Evolutionary conservation across 192 early-diverging fungal species (phyloP).

Genomic region (Chytriomyces sp.): DNA sequence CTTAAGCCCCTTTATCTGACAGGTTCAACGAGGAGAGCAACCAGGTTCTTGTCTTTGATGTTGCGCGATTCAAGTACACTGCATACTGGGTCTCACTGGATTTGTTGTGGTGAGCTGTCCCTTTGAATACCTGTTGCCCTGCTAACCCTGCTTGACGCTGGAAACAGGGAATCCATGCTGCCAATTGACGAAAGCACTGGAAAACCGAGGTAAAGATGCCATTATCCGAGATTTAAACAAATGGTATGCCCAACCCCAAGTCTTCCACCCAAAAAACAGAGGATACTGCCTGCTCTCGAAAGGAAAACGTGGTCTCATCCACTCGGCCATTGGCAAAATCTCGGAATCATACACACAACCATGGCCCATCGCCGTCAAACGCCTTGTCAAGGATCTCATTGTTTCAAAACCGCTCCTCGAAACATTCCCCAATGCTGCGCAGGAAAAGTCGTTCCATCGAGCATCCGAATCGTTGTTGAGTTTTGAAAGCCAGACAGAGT

Average conservation of each 20-base stretch:
- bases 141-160: background rate
- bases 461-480: background rate
- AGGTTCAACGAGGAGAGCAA: constrained; percentile 39
- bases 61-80: constrained; percentile 58
- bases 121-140: background rate
- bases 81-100: constrained; percentile 48
- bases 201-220: constrained; percentile 12
- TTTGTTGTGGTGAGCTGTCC: constrained; percentile 40
- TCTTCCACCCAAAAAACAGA: background rate
- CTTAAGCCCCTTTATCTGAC: too few relatives aligned
- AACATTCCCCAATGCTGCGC: background rate
- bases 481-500: background rate
- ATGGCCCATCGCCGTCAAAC: constrained; percentile 4
- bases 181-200: constrained; percentile 45
- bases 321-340: constrained; percentile 11
- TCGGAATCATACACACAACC: constrained; percentile 1
- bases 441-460: background rate
- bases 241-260: too few relatives aligned
- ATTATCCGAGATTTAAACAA: too few relatives aligned
- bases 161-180: constrained; percentile 40
- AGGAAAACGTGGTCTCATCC: constrained; percentile 22
- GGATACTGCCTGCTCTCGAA: constrained; percentile 18
- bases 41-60: constrained; percentile 53
- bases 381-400: background rate
- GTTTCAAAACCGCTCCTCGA: background rate